A percentile compares a stretch with the other conserved stretches of the same genome.
phyloP scores from a whole-genome alignment of 352 stramenopile genomes.

The Globisporangium echinulatum region DNA sequence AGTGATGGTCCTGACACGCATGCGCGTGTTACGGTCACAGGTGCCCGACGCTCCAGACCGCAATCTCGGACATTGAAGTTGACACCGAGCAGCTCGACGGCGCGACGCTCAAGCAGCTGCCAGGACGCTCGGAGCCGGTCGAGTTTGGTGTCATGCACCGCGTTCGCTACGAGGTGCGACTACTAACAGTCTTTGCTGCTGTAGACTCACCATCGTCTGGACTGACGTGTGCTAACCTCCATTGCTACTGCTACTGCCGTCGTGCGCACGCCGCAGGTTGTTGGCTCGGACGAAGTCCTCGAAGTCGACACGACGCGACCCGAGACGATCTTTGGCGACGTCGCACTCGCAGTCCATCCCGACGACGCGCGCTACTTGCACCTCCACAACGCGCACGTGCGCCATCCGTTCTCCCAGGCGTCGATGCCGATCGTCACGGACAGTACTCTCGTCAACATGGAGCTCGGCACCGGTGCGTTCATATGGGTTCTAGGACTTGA shows the following conservation, averaged over 20 bases:
- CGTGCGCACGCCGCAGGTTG: constrained; percentile 21
- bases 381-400: constrained; percentile 93
- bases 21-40: constrained; percentile 10
- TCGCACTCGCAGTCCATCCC: constrained; percentile 96
- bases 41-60: constrained; percentile 92
- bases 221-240: too few relatives aligned
- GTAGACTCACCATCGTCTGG: background rate
- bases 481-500: constrained; percentile 21
- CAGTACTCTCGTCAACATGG: constrained; percentile 96
- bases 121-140: constrained; percentile 59
- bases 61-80: constrained; percentile 96
- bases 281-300: constrained; percentile 63
- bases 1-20: background rate
- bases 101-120: constrained; percentile 60
- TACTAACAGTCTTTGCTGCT: too few relatives aligned
- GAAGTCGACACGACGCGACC: constrained; percentile 96
- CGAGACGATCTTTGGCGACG: constrained; percentile 99
- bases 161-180: constrained; percentile 61
- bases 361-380: constrained; percentile 92
- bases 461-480: constrained; percentile 95
- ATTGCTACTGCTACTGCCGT: background rate
- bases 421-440: constrained; percentile 95
- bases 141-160: constrained; percentile 86
- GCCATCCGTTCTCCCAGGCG: constrained; percentile 91
- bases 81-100: constrained; percentile 96